Evolutionary conservation across 495 filamentous ascomycete genomes (phyloP), one percentile per base, ranked within the genome.

Genomic region (Trichoderma orchidacearum): DNA sequence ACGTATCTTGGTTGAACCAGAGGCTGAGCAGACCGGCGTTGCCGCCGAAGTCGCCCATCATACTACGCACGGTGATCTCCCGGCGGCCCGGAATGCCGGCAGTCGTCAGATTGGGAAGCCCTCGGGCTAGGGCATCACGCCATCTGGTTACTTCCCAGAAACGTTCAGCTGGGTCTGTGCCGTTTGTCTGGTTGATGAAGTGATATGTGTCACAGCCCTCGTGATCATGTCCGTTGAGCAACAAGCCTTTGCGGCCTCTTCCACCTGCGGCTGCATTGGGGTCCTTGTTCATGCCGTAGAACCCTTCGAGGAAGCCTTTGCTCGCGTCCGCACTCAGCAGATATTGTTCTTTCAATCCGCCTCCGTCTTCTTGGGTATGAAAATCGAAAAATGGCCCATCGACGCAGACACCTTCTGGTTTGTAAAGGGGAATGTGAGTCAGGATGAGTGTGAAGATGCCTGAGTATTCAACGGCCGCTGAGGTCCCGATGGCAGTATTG

Each of bases 31-130:
- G 72, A 0, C 89, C 94, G 0, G 89, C 91, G 66, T 95, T 90
- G 4, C 93, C 93, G 18, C 82, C 84, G 63, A 83, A 97, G 27
- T 86, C 86, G 25, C 92, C 93, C 93, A 98, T 98, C 93, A 98
- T 96, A 61, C 89, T 95, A n/a, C 89, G 80, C 5, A 97, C 85
- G 0, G 93, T 98, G 54, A 96, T 81, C 70, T 97, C 93, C 2
- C 90, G 73, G n/a, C 96, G 74, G 0, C 80, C 80, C 1, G 80
- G 79, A 1, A 75, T 18, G 0, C 64, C 69, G 11, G 18, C 8
- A 25, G 41, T 12, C 1, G n/a, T 34, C 31, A 34, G 17, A 7
- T 27, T n/a, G 5, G 53, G 53, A 5, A 55, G 30, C 17, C 32
- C 23, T 0, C 65, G 61, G 1, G 65, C 62, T 12, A 53, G 59